phyloP scores from a whole-genome alignment of 345 rosid genomes.

The Eucalyptus leucophloia region DNA sequence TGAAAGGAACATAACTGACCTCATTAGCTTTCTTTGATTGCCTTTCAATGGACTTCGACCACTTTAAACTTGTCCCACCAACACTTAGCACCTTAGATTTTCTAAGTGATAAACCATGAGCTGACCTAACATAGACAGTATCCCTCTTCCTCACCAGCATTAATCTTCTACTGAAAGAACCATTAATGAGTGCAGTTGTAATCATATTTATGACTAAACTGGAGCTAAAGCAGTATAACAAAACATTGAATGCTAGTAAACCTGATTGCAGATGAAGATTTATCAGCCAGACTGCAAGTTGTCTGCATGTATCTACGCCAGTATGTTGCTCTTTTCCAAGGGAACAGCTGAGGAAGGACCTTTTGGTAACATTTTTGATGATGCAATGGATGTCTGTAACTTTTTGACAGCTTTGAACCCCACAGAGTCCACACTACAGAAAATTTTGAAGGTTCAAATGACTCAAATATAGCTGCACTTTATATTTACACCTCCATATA shows the following conservation, averaged over 20 bases:
- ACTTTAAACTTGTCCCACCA: constrained; percentile 84
- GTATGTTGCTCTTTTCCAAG: constrained; percentile 79
- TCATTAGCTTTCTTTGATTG: constrained; percentile 76
- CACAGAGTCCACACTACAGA: constrained; percentile 73
- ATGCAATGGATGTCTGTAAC: constrained; percentile 13
- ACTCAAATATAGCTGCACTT: neutral
- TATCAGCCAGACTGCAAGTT: constrained; percentile 14
- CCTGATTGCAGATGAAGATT: constrained; percentile 55
- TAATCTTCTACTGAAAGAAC: constrained; percentile 48
- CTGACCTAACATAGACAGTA: constrained; percentile 74
- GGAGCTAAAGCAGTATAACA: constrained; percentile 4
- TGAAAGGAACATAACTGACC: constrained; percentile 27
- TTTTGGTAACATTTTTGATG: constrained; percentile 8
- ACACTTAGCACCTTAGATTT: constrained; percentile 87
- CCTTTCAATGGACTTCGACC: constrained; percentile 91
- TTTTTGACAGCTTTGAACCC: constrained; percentile 24
- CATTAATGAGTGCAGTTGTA: neutral
- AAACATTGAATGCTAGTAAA: constrained; percentile 12
- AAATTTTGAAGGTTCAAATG: constrained; percentile 34
- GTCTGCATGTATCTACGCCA: constrained; percentile 43
- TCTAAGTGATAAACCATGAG: constrained; percentile 71
- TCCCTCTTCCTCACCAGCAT: constrained; percentile 62
- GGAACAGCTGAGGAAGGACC: constrained; percentile 63
- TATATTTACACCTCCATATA: neutral
- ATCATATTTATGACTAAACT: neutral